These are phyloP conservation scores for Tylopilus sp. DNA, from an alignment of 1,284 basidiomycete genomes.

Conservation along the genomic window DNA sequence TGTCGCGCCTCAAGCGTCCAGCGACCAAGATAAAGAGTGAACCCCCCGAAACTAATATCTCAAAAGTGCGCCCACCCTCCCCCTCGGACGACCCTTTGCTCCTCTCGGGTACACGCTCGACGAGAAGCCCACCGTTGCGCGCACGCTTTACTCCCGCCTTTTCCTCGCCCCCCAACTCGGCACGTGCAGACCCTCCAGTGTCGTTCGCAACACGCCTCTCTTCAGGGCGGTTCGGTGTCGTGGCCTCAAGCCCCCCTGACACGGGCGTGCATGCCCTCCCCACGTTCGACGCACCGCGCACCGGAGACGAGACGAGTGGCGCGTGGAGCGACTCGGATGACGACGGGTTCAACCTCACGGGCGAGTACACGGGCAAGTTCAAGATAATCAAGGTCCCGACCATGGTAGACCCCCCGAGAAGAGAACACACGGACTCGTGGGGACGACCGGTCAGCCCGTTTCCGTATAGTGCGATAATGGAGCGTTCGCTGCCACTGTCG, in stretches of 20 bases:
- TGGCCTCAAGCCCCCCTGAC: conserved; percentile 1
- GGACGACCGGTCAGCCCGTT: conserved; percentile 67
- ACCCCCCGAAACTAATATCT: conserved; percentile 59
- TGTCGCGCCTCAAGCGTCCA: conserved; percentile 21
- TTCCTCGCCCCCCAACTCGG: conserved; percentile 17
- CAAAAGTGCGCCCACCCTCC: conserved; percentile 58
- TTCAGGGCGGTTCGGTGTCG: conserved; percentile 1
- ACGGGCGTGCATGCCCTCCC: conserved; percentile 22
- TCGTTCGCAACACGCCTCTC: conserved; percentile 25
- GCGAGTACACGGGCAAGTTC: conserved; percentile 65
- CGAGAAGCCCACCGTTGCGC: conserved; percentile 15
- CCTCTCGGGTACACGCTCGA: conserved; percentile 41
- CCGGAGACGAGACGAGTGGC: conserved; percentile 10
- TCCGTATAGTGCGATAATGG: conserved; percentile 38
- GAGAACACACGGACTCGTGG: conserved; percentile 52
- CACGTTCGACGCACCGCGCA: conserved; percentile 30
- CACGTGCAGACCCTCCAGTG: not conserved
- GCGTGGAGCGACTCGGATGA: conserved; percentile 38
- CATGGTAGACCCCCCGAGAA: conserved; percentile 64
- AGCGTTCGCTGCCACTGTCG: conserved; percentile 24
- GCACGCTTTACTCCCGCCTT: conserved; percentile 27
- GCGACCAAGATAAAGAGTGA: conserved; percentile 53
- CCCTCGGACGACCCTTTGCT: conserved; percentile 71
- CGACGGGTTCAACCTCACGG: conserved; percentile 36
- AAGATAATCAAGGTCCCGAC: conserved; percentile 51